Conservation (phyloP, 805 yeast genomes). For the Cyberlindnera misumaiensis region DNA sequence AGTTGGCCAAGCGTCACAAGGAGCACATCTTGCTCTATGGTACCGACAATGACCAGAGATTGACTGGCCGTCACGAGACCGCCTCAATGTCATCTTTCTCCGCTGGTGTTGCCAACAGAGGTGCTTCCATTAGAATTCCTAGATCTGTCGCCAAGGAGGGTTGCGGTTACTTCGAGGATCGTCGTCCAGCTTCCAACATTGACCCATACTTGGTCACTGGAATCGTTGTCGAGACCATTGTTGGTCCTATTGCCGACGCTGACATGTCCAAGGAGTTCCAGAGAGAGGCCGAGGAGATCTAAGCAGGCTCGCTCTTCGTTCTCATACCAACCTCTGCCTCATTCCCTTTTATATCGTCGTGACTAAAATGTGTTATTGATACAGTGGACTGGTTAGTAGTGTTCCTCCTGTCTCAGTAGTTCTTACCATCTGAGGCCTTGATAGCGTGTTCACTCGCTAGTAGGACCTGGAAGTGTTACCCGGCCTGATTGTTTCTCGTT, state of each 20-base stretch:
- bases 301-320: constrained; percentile 5
- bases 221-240: constrained; percentile 94
- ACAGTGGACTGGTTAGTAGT: no score
- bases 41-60: constrained; percentile 88
- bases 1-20: constrained; percentile 90
- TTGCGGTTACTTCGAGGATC: constrained; percentile 97
- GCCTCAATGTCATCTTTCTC: constrained; percentile 89
- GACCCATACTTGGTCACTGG: constrained; percentile 99
- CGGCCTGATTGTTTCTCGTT: no score
- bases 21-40: constrained; percentile 96
- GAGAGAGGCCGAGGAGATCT: constrained; percentile 45
- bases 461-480: no score
- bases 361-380: no score
- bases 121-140: constrained; percentile 98
- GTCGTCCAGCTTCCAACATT: constrained; percentile 99
- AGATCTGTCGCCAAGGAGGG: constrained; percentile 98
- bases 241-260: constrained; percentile 91
- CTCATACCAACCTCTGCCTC: not conserved
- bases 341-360: no score
- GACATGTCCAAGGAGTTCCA: constrained; percentile 88
- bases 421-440: no score
- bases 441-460: no score
- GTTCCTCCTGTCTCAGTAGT: no score
- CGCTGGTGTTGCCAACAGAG: constrained; percentile 99
- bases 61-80: constrained; percentile 98